Evolutionary conservation across 1,284 basidiomycete species (phyloP).

Genomic region (Apiotrichum sp.): DNA sequence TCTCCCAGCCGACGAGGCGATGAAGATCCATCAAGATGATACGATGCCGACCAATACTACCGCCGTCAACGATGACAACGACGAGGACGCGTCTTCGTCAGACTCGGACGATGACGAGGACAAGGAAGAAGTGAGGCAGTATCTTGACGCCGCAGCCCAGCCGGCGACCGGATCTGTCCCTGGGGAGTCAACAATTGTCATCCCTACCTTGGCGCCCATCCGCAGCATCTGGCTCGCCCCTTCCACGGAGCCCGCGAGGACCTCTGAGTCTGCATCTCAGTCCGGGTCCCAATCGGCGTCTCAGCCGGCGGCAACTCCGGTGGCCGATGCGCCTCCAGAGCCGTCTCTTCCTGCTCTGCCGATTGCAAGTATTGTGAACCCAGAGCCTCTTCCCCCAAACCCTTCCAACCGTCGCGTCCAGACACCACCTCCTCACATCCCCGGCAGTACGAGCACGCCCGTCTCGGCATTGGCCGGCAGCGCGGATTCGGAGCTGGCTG

Average conservation of each 20-base stretch:
- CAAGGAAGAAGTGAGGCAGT: background rate
- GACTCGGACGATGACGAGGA: conserved; percentile 6
- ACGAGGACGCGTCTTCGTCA: background rate
- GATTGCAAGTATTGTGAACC: background rate
- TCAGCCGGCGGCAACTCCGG: too few relatives aligned
- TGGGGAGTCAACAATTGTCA: background rate
- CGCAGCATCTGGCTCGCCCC: background rate
- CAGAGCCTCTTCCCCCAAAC: background rate
- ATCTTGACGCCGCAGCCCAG: conserved; percentile 4
- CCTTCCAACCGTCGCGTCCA: too few relatives aligned
- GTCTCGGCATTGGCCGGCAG: background rate
- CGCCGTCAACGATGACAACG: background rate
- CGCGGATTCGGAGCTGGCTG: background rate
- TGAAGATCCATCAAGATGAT: conserved; percentile 18
- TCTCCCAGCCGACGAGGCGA: conserved; percentile 11
- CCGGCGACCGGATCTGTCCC: conserved; percentile 1
- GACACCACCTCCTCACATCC: too few relatives aligned
- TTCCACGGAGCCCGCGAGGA: background rate
- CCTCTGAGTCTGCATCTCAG: background rate
- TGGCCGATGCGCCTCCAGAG: background rate
- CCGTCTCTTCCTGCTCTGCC: background rate
- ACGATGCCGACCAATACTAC: background rate
- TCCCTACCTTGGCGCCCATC: background rate
- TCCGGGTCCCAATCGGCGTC: too few relatives aligned
- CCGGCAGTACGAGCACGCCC: background rate